Evolutionary conservation across 106 monocot genomes (phyloP).

Genomic region (Cymbidium sinense): DNA sequence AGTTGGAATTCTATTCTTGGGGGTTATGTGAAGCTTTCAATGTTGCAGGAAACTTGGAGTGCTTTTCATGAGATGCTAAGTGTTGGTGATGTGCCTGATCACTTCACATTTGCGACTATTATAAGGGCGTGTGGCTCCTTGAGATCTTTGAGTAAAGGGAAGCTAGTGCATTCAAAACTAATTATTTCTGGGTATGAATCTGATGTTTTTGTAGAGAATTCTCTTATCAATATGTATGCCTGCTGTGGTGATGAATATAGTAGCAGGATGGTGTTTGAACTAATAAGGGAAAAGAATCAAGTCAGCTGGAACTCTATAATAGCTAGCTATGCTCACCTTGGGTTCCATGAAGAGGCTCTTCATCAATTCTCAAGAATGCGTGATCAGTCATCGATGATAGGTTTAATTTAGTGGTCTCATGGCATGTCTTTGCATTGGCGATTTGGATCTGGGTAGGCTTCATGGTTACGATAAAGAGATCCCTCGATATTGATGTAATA

Average conservation of each 20-base stretch:
- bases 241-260: constrained; percentile 3
- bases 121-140: constrained; percentile 18
- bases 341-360: constrained; percentile 6
- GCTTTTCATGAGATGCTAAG: constrained; percentile 1
- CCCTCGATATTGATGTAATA: constrained; percentile 14
- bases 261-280: constrained; percentile 7
- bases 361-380: constrained; percentile 12
- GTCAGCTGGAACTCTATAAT: constrained; percentile 21
- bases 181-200: constrained; percentile 6
- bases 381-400: constrained; percentile 8
- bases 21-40: constrained; percentile 8
- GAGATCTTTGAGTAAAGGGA: constrained; percentile 14
- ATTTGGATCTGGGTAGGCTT: neutral
- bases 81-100: constrained; percentile 6
- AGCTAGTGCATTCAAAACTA: constrained; percentile 16
- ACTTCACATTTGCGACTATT: constrained; percentile 17
- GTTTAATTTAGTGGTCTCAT: constrained; percentile 10
- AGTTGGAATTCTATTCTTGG: constrained; percentile 14
- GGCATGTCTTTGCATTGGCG: constrained; percentile 6
- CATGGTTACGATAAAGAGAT: constrained; percentile 19
- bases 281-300: constrained; percentile 12
- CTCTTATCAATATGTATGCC: constrained; percentile 27
- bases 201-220: constrained; percentile 16
- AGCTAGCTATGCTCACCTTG: constrained; percentile 8
- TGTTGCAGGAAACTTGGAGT: constrained; percentile 12